Conservation (phyloP, 2,329 filamentous ascomycete species). For the Macroventuria anomochaeta region DNA sequence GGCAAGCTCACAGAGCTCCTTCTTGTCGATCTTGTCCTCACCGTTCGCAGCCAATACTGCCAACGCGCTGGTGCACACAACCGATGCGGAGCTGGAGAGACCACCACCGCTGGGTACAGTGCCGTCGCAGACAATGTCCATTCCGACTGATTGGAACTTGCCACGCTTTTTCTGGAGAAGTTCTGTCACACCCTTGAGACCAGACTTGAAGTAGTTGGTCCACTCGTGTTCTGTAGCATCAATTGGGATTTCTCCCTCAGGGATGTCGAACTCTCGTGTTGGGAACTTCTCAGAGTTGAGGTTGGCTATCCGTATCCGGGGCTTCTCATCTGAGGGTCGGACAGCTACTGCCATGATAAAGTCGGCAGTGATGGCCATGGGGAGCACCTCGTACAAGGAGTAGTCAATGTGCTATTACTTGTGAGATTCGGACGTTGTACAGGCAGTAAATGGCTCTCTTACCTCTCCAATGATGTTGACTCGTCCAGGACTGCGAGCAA, state of each 20-base stretch:
- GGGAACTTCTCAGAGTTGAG: slow-evolving; percentile 78
- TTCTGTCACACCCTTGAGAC: slow-evolving; percentile 80
- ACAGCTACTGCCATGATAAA: slow-evolving; percentile 80
- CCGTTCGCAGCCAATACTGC: slow-evolving; percentile 88
- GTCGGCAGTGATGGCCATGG: slow-evolving; percentile 93
- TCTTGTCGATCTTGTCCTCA: slow-evolving; percentile 81
- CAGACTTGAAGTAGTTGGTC: slow-evolving; percentile 98
- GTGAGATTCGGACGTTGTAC: slow-evolving; percentile 21
- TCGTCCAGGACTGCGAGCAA: slow-evolving; percentile 87
- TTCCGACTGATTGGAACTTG: slow-evolving; percentile 72
- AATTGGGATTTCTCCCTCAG: slow-evolving; percentile 67
- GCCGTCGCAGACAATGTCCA: slow-evolving; percentile 90
- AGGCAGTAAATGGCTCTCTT: not conserved
- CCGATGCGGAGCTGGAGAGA: slow-evolving; percentile 90
- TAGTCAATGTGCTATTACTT: slow-evolving; percentile 85
- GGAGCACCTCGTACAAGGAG: slow-evolving; percentile 92
- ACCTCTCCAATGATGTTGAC: slow-evolving; percentile 97
- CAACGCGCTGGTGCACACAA: slow-evolving; percentile 87
- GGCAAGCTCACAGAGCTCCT: slow-evolving; percentile 86
- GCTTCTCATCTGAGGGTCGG: slow-evolving; percentile 60
- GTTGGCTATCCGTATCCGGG: slow-evolving; percentile 78
- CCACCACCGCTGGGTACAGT: slow-evolving; percentile 92
- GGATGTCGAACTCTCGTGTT: slow-evolving; percentile 74
- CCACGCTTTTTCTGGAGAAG: slow-evolving; percentile 73
- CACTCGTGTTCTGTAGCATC: slow-evolving; percentile 87